A percentile compares a stretch with the other conserved stretches of the same genome.
phyloP scores from a whole-genome alignment of 345 rosid species.

The rapeseed (Brassica napus) region Da-Ae NC_063441.1:12217501-12218000 shows the following conservation, averaged over 20 bases:
- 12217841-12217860: not conserved
- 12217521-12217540: no score
- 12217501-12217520: no score
- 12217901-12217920: not conserved
- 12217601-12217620: not conserved
- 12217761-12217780: not conserved
- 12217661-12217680: not conserved
- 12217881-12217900: not conserved
- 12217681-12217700: not conserved
- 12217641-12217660: not conserved
- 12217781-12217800: not conserved
- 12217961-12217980: not conserved
- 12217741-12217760: not conserved
- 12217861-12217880: not conserved
- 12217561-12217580: not conserved
- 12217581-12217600: not conserved
- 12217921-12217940: not conserved
- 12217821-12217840: not conserved
- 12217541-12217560: not conserved
- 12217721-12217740: not conserved
- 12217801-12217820: not conserved
- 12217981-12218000: not conserved
- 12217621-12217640: not conserved
- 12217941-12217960: not conserved
- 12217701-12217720: not conserved